These are phyloP conservation scores for Paradendryphiella salina DNA, from an alignment of 2,329 filamentous ascomycete genomes.

Conservation along the genomic window DNA sequence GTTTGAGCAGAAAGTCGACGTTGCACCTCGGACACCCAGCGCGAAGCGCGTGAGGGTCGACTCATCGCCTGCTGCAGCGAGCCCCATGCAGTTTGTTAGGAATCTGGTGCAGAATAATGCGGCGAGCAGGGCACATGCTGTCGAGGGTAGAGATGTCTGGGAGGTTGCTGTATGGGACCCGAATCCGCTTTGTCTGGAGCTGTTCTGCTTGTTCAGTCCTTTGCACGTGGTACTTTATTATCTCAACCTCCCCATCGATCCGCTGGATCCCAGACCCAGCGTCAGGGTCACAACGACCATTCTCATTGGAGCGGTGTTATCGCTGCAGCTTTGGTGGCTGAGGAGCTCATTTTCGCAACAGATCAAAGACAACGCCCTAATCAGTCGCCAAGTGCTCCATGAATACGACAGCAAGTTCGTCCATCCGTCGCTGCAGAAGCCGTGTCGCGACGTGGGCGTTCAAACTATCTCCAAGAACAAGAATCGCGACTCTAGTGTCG, in stretches of 20 bases:
- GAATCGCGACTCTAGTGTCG: slow-evolving; percentile 43
- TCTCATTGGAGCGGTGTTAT: slow-evolving; percentile 73
- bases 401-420: slow-evolving; percentile 98
- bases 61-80: slow-evolving; percentile 75
- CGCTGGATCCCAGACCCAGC: slow-evolving; percentile 78
- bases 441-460: slow-evolving; percentile 76
- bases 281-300: slow-evolving; percentile 83
- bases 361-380: slow-evolving; percentile 77
- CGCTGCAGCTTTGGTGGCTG: slow-evolving; percentile 74
- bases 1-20: slow-evolving; percentile 84
- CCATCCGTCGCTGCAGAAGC: slow-evolving; percentile 80
- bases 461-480: slow-evolving; percentile 61
- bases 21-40: slow-evolving; percentile 75
- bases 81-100: slow-evolving; percentile 75
- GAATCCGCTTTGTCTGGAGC: slow-evolving; percentile 74
- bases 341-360: slow-evolving; percentile 79
- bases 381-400: slow-evolving; percentile 88
- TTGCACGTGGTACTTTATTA: slow-evolving; percentile 90
- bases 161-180: slow-evolving; percentile 94
- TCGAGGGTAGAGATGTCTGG: slow-evolving; percentile 86
- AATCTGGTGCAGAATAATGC: slow-evolving; percentile 69
- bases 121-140: slow-evolving; percentile 81
- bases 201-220: slow-evolving; percentile 91
- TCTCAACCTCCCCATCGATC: slow-evolving; percentile 77
- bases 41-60: slow-evolving; percentile 87